Evolutionary conservation across 2,329 filamentous ascomycete genomes (phyloP).

Genomic region (Peltaster fructicola): DNA sequence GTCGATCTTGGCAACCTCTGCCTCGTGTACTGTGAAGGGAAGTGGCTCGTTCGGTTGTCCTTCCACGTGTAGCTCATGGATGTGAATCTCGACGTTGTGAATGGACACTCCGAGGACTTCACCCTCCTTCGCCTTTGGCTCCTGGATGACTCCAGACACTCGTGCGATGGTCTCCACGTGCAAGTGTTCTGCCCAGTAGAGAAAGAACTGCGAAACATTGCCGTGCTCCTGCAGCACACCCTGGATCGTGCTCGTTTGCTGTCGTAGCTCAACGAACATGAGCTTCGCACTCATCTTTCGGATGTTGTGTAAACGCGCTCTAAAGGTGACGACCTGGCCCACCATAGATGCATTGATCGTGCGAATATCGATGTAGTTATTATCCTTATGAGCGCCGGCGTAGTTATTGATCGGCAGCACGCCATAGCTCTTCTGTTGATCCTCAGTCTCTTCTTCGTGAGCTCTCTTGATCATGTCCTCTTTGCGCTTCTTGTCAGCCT

Average conservation of each 20-base stretch:
- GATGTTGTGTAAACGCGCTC: slow-evolving; percentile 59
- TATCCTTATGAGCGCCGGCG: slow-evolving; percentile 31
- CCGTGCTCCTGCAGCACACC: slow-evolving; percentile 54
- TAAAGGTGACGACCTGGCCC: slow-evolving; percentile 47
- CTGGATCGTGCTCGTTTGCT: slow-evolving; percentile 69
- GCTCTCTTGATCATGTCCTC: slow-evolving; percentile 32
- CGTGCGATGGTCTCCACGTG: slow-evolving; percentile 62
- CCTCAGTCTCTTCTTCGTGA: slow-evolving; percentile 35
- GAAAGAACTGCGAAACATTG: slow-evolving; percentile 52
- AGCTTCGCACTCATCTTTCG: slow-evolving; percentile 67
- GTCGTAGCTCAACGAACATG: slow-evolving; percentile 72
- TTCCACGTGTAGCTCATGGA: slow-evolving; percentile 47
- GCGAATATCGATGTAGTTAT: slow-evolving; percentile 32
- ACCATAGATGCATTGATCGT: slow-evolving; percentile 34
- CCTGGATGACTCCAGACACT: slow-evolving; percentile 55
- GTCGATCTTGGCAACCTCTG: slow-evolving; percentile 42
- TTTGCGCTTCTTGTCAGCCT: slow-evolving; percentile 29
- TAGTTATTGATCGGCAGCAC: slow-evolving; percentile 40
- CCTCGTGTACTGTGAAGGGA: slow-evolving; percentile 54
- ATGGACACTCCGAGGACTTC: slow-evolving; percentile 59
- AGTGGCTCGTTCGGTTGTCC: slow-evolving; percentile 42
- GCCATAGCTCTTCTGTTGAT: slow-evolving; percentile 42
- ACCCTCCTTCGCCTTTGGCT: slow-evolving; percentile 46
- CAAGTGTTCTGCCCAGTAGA: slow-evolving; percentile 75
- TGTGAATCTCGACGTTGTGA: slow-evolving; percentile 56